Percentiles rank a stretch among this genome's conserved stretches.
phyloP scores from a whole-genome alignment of 768 basidiomycete genomes.

The Leccinum variicolor region DNA sequence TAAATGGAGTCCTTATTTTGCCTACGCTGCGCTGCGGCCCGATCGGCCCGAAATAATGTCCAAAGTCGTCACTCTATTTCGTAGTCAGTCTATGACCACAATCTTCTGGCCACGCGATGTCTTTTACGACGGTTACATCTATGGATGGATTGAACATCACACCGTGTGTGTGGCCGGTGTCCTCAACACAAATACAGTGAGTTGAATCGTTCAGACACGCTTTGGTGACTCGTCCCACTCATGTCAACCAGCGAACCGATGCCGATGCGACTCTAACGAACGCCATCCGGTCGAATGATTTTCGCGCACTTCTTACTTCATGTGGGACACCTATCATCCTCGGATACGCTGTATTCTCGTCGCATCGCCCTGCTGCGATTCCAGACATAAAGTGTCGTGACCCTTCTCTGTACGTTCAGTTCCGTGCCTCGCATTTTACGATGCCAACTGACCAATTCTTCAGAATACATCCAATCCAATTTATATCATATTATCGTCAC shows the following conservation, averaged over 20 bases:
- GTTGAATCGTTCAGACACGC: neutral
- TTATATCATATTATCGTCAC: conserved; percentile 56
- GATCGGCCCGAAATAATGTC: conserved; percentile 5
- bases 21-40: neutral
- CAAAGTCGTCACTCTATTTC: neutral
- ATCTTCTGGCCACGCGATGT: conserved; percentile 62
- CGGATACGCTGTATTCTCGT: conserved; percentile 24
- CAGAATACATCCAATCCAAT: conserved; percentile 19
- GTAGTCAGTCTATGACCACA: conserved; percentile 27
- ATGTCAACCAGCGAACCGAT: conserved; percentile 13
- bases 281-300: conserved; percentile 17
- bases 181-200: conserved; percentile 34
- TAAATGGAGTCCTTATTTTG: too few species aligned
- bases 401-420: conserved; percentile 8
- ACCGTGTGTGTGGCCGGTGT: conserved; percentile 51
- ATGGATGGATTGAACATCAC: conserved; percentile 53
- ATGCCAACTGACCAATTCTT: conserved; percentile 5
- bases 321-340: conserved; percentile 28
- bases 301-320: conserved; percentile 11
- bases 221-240: neutral
- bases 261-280: conserved; percentile 10
- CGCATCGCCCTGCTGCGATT: conserved; percentile 8
- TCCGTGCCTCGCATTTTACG: neutral
- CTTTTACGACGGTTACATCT: conserved; percentile 45
- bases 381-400: conserved; percentile 35